Conservation (phyloP, 2,329 filamentous ascomycete genomes). For the Lomentospora prolificans region DNA sequence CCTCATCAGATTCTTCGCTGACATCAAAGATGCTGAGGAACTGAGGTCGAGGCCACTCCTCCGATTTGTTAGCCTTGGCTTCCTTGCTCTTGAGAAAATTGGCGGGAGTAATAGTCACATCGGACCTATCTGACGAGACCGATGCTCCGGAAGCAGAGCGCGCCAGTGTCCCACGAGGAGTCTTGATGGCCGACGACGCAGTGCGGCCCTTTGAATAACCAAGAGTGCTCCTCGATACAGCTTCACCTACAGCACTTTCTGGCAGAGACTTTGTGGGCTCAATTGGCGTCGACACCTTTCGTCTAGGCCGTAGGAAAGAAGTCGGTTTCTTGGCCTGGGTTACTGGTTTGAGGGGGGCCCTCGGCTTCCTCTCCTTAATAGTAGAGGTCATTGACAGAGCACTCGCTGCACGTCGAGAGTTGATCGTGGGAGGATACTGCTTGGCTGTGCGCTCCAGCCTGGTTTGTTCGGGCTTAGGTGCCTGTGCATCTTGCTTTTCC, state of each 20-base stretch:
- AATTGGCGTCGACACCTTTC: slow-evolving; percentile 24
- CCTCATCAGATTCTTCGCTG: slow-evolving; percentile 33
- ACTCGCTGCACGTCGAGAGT: slow-evolving; percentile 43
- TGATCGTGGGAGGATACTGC: slow-evolving; percentile 17
- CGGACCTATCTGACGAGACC: slow-evolving; percentile 1
- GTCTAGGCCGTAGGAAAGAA: slow-evolving; percentile 19
- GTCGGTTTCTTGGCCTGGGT: background rate
- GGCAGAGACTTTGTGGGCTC: slow-evolving; percentile 36
- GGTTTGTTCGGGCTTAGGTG: slow-evolving; percentile 6
- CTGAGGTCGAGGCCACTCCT: slow-evolving; percentile 29
- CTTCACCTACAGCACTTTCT: slow-evolving; percentile 49
- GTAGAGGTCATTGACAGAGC: slow-evolving; percentile 34
- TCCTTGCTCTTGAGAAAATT: slow-evolving; percentile 6
- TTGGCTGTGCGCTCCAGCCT: slow-evolving; percentile 14
- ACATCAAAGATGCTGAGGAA: slow-evolving; percentile 50
- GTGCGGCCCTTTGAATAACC: slow-evolving; percentile 73
- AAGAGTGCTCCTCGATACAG: slow-evolving; percentile 68
- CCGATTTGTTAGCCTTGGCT: background rate
- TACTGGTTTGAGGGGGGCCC: slow-evolving; percentile 17
- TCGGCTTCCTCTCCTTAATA: slow-evolving; percentile 15
- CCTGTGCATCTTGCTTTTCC: slow-evolving; percentile 19
- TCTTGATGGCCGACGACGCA: slow-evolving; percentile 32
- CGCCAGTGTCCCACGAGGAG: background rate
- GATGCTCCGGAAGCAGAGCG: slow-evolving; percentile 5
- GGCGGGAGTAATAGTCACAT: slow-evolving; percentile 7